Evolutionary conservation across 129 eudicot species (phyloP).

Genomic region (Sambucus nigra): DNA sequence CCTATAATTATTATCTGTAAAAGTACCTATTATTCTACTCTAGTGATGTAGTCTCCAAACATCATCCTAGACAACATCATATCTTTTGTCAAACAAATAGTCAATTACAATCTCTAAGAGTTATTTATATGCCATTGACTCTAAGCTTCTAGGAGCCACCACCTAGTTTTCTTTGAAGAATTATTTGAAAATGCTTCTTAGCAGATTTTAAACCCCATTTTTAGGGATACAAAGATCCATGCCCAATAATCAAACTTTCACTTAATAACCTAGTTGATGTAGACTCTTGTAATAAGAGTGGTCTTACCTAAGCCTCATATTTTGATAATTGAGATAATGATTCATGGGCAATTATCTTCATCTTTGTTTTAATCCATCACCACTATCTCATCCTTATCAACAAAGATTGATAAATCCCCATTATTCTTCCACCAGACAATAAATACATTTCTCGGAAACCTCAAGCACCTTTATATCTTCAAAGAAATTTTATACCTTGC

Average conservation of each 20-base stretch:
- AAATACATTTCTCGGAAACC: slow-evolving; percentile 32
- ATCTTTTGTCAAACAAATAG: slow-evolving; percentile 34
- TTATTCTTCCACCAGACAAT: slow-evolving; percentile 41
- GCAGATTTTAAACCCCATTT: slow-evolving; percentile 31
- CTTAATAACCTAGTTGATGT: slow-evolving; percentile 25
- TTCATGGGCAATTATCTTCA: slow-evolving; percentile 30
- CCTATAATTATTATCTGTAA: slow-evolving; percentile 36
- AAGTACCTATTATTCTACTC: slow-evolving; percentile 47
- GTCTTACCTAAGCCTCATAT: slow-evolving; percentile 77
- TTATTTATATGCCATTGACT: slow-evolving; percentile 33
- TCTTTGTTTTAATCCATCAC: slow-evolving; percentile 31
- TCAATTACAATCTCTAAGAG: slow-evolving; percentile 33
- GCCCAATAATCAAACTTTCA: slow-evolving; percentile 47
- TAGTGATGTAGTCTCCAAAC: slow-evolving; percentile 43
- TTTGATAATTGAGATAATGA: slow-evolving; percentile 45
- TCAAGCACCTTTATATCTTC: slow-evolving; percentile 35
- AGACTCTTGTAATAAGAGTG: slow-evolving; percentile 39
- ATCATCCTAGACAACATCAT: slow-evolving; percentile 48
- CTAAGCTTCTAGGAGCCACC: slow-evolving; percentile 28
- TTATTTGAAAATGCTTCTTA: slow-evolving; percentile 40
- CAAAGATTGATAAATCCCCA: slow-evolving; percentile 32
- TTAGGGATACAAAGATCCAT: slow-evolving; percentile 49
- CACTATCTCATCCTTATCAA: slow-evolving; percentile 35
- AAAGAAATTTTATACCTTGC: slow-evolving; percentile 22
- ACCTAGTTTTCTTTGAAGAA: no score